Conservation (phyloP, 2,329 filamentous ascomycete species). For the Aulographum hederae region DNA sequence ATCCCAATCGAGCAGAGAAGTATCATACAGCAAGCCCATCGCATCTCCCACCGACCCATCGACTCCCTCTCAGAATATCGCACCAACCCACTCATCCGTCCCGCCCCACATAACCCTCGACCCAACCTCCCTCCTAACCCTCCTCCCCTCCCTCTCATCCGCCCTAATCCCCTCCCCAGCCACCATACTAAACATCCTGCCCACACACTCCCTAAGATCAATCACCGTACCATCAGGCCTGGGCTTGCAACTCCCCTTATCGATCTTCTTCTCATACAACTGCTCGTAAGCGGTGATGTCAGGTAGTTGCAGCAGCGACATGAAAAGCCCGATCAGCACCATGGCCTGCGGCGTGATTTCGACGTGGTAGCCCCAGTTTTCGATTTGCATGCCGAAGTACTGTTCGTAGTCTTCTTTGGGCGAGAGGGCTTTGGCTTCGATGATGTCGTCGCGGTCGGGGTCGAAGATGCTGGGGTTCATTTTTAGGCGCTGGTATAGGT, state of each 20-base stretch:
- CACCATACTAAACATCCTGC: slow-evolving; percentile 15
- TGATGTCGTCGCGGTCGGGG: slow-evolving; percentile 10
- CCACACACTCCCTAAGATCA: slow-evolving; percentile 11
- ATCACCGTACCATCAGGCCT: slow-evolving; percentile 11
- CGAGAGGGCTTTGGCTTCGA: slow-evolving; percentile 11
- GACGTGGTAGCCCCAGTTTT: slow-evolving; percentile 15
- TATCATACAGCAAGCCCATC: too few species aligned
- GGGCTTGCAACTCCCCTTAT: slow-evolving; percentile 13
- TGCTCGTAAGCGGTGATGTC: slow-evolving; percentile 12
- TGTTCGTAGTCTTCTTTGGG: background rate
- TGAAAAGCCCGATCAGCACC: slow-evolving; percentile 16
- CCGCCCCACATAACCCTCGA: too few species aligned
- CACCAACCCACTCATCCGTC: too few species aligned
- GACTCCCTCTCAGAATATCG: too few species aligned
- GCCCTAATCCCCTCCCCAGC: slow-evolving; percentile 14
- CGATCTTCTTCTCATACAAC: slow-evolving; percentile 10
- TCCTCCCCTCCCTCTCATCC: slow-evolving; percentile 15
- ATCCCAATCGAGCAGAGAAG: too few species aligned
- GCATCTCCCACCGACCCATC: too few species aligned
- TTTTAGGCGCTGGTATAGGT: slow-evolving; percentile 15
- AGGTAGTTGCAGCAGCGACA: slow-evolving; percentile 13
- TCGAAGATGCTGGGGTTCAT: slow-evolving; percentile 15
- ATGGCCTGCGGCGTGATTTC: slow-evolving; percentile 14
- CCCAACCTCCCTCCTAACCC: slow-evolving; percentile 7
- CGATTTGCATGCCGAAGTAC: slow-evolving; percentile 7